Evolutionary conservation across 1,139 yeast genomes (phyloP).

Genomic region (Scheffersomyces cryptocercus): DNA sequence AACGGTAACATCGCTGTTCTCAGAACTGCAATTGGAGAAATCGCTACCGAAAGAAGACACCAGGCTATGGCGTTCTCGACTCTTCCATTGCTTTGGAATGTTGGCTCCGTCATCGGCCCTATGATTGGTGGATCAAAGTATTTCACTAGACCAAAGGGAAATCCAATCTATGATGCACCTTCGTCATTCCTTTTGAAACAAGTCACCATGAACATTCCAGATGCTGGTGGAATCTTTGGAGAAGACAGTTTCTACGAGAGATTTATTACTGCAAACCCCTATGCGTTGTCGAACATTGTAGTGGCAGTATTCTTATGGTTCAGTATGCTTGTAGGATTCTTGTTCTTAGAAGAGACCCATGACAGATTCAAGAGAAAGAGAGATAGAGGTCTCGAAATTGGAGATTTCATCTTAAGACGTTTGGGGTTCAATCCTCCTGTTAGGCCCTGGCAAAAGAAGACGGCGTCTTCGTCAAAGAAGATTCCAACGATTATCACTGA

Average conservation of each 20-base stretch:
- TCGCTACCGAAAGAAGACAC: constrained; percentile 36
- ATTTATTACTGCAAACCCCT: constrained; percentile 50
- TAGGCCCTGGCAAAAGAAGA: constrained; percentile 33
- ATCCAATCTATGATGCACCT: constrained; percentile 6
- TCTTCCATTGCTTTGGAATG: constrained; percentile 35
- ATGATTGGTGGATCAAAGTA: constrained; percentile 51
- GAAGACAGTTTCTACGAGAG: constrained; percentile 12
- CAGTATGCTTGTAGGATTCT: constrained; percentile 42
- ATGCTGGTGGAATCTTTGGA: neutral
- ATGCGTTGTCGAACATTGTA: constrained; percentile 60
- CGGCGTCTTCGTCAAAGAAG: neutral
- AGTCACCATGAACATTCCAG: neutral
- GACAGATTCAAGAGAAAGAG: constrained; percentile 37
- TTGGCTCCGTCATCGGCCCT: constrained; percentile 40
- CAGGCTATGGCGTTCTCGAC: constrained; percentile 40
- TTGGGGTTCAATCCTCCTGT: constrained; percentile 33
- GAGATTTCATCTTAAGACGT: constrained; percentile 41
- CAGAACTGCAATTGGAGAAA: constrained; percentile 40
- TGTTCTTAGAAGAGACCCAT: constrained; percentile 66
- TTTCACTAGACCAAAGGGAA: constrained; percentile 31
- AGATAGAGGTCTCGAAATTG: constrained; percentile 56
- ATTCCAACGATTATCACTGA: neutral
- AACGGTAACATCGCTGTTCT: constrained; percentile 41
- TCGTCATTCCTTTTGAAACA: neutral
- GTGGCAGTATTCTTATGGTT: constrained; percentile 45